phyloP scores from a whole-genome alignment of 306 rosid genomes.

The Prunus dulcis region DNA sequence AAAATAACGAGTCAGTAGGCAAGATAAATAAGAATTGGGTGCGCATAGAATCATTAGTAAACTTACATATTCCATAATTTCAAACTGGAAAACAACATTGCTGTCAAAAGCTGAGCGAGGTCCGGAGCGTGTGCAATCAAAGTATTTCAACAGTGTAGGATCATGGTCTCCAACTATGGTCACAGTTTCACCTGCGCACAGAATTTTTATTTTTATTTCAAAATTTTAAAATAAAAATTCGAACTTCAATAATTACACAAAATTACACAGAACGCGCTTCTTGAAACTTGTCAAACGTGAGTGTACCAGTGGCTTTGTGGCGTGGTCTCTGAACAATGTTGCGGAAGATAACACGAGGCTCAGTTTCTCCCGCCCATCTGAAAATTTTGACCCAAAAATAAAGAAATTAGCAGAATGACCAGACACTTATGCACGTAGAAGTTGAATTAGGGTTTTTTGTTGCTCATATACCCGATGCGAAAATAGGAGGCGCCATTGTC shows the following conservation, averaged over 20 bases:
- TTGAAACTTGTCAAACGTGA: background rate
- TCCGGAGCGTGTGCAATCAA: conserved; percentile 75
- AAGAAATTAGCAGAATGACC: background rate
- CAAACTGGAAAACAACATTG: conserved; percentile 79
- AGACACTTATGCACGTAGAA: background rate
- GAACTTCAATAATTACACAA: background rate
- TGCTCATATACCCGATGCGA: conserved; percentile 58
- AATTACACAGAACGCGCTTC: background rate
- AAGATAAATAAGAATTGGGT: background rate
- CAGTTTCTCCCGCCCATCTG: conserved; percentile 95
- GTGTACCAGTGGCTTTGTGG: conserved; percentile 75
- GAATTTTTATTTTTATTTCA: background rate
- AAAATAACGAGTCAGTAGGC: background rate
- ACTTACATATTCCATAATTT: conserved; percentile 96
- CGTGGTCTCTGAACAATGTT: conserved; percentile 99
- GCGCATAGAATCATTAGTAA: background rate
- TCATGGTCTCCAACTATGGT: conserved; percentile 89
- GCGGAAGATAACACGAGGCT: conserved; percentile 94
- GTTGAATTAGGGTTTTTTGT: conserved; percentile 47
- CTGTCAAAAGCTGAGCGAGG: conserved; percentile 64
- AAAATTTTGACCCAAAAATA: background rate
- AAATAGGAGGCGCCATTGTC: conserved; percentile 91
- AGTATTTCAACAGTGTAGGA: conserved; percentile 66
- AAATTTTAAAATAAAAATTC: background rate
- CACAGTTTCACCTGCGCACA: conserved; percentile 70